phyloP scores from a whole-genome alignment of 106 monocot genomes.

The Amphibolis antarctica region DNA sequence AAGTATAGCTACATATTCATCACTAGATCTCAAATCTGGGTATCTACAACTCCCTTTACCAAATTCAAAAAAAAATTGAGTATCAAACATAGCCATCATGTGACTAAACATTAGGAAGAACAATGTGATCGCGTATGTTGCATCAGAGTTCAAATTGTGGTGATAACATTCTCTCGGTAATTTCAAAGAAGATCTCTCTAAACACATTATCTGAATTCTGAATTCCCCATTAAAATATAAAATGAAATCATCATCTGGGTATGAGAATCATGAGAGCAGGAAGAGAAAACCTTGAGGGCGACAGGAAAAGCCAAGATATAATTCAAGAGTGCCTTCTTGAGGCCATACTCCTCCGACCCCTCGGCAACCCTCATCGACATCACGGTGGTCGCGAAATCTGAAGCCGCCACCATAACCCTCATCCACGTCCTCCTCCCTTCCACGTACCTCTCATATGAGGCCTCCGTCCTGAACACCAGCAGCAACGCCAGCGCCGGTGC shows the following conservation, averaged over 20 bases:
- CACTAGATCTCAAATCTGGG: no score
- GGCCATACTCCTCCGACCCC: constrained; percentile 13
- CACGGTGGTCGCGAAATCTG: constrained; percentile 52
- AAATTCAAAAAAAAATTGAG: no score
- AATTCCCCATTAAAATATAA: not conserved
- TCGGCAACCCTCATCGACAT: constrained; percentile 15
- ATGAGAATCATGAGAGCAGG: not conserved
- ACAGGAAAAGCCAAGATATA: constrained; percentile 86
- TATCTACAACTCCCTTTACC: no score
- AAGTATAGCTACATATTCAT: no score
- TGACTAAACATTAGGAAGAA: no score
- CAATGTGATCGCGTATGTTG: no score
- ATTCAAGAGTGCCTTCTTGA: constrained; percentile 33
- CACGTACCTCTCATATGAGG: constrained; percentile 75
- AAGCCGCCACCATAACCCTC: constrained; percentile 39
- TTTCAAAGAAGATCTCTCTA: not conserved
- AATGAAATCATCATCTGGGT: not conserved
- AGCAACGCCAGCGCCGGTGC: constrained; percentile 84
- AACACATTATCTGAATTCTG: not conserved
- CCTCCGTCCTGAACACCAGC: constrained; percentile 90
- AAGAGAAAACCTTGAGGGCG: constrained; percentile 72
- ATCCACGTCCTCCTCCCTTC: constrained; percentile 87
- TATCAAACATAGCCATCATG: no score
- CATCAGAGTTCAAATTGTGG: no score
- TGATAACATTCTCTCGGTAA: no score